Conservation (phyloP, 2,329 filamentous ascomycete species). For the Trichoderma gracile region DNA sequence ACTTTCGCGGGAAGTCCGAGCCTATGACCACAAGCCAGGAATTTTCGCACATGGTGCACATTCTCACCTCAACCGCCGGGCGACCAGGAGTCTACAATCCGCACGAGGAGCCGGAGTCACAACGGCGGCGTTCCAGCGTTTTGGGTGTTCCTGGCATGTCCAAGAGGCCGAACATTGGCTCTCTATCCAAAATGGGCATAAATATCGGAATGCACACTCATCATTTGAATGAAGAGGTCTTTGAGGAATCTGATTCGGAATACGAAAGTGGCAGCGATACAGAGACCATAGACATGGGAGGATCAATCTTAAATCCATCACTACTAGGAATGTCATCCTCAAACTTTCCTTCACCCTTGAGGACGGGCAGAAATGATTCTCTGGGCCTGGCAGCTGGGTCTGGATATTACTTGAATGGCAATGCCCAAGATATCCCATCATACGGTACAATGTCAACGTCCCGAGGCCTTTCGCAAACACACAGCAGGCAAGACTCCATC, state of each 20-base stretch:
- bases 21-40: constrained; percentile 47
- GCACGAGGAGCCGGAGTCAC: constrained; percentile 37
- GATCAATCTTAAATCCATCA: neutral
- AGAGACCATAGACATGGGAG: constrained; percentile 36
- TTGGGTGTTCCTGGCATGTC: constrained; percentile 63
- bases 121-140: constrained; percentile 49
- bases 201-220: constrained; percentile 76
- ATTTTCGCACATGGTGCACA: constrained; percentile 45
- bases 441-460: constrained; percentile 40
- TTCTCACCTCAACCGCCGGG: constrained; percentile 47
- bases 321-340: neutral
- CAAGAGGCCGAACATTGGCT: constrained; percentile 57
- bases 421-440: constrained; percentile 29
- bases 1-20: constrained; percentile 46
- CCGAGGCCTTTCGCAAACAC: constrained; percentile 24
- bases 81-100: constrained; percentile 48
- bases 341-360: constrained; percentile 29
- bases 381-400: constrained; percentile 28
- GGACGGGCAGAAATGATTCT: neutral
- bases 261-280: constrained; percentile 38
- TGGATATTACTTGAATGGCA: constrained; percentile 24
- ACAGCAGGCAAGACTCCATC: constrained; percentile 5
- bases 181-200: constrained; percentile 59
- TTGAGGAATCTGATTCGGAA: constrained; percentile 45
- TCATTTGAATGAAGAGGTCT: constrained; percentile 63